Conservation (phyloP, 768 basidiomycete species). For the Pleurotus tuber-regium region DNA sequence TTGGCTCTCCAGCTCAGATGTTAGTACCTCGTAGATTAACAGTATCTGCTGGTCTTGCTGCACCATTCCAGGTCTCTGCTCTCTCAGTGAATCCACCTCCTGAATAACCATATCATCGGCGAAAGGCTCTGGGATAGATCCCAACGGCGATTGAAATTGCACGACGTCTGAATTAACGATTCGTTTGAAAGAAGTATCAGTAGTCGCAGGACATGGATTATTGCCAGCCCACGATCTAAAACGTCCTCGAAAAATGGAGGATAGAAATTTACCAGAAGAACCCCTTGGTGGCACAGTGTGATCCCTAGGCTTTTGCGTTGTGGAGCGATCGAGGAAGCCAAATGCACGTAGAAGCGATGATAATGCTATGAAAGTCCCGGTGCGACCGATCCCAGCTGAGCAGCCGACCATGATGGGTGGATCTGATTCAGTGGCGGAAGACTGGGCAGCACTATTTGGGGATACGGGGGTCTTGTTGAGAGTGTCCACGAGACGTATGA, state of each 20-base stretch:
- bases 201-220: too few relatives aligned
- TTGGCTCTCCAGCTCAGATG: constrained; percentile 21
- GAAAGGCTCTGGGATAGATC: constrained; percentile 47
- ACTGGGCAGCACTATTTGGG: constrained; percentile 20
- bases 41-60: constrained; percentile 64
- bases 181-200: background rate
- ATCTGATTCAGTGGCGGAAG: constrained; percentile 47
- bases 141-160: constrained; percentile 46
- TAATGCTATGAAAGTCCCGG: constrained; percentile 82
- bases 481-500: constrained; percentile 61
- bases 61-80: constrained; percentile 84
- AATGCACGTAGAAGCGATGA: constrained; percentile 72
- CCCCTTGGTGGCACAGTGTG: background rate
- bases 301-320: constrained; percentile 21
- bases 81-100: constrained; percentile 76
- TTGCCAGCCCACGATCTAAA: background rate
- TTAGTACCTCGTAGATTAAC: constrained; percentile 63
- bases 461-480: constrained; percentile 47
- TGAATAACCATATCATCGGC: constrained; percentile 57
- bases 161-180: too few relatives aligned
- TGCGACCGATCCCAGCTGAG: constrained; percentile 85
- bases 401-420: constrained; percentile 84
- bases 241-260: background rate
- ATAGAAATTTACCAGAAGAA: background rate
- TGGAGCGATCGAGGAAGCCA: constrained; percentile 41